Conservation (phyloP, 768 basidiomycete genomes). For the Pisolithus sp. region DNA sequence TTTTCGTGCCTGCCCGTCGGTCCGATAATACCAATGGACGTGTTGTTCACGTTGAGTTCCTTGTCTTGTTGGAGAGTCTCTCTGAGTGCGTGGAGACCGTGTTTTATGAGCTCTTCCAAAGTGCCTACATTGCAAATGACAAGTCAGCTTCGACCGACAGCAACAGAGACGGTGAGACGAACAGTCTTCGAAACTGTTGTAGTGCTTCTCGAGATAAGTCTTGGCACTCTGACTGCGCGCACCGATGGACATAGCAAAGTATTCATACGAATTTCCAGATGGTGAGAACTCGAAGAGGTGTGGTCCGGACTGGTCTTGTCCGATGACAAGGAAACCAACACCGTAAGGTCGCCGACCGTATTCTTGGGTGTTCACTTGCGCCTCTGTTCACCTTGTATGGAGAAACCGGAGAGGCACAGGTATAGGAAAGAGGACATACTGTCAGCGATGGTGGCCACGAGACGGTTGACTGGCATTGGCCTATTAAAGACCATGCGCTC, state of each 20-base stretch:
- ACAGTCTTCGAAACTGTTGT: constrained; percentile 83
- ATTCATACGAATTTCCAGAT: constrained; percentile 94
- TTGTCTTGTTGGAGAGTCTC: constrained; percentile 99
- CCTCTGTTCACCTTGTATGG: constrained; percentile 50
- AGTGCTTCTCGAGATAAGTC: constrained; percentile 96
- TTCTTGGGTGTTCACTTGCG: constrained; percentile 97
- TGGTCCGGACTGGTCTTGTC: constrained; percentile 92
- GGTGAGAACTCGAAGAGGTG: constrained; percentile 99
- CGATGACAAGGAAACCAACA: constrained; percentile 97
- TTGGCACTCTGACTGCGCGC: constrained; percentile 97
- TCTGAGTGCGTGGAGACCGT: constrained; percentile 90
- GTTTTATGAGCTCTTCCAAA: constrained; percentile 82
- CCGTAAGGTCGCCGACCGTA: constrained; percentile 97
- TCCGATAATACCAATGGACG: constrained; percentile 90
- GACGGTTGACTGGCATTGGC: constrained; percentile 87
- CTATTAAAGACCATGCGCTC: constrained; percentile 94
- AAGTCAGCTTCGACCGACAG: not conserved
- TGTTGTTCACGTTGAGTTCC: constrained; percentile 88
- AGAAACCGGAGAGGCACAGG: not conserved
- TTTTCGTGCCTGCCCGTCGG: constrained; percentile 56
- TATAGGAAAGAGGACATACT: constrained; percentile 48
- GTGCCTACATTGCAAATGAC: constrained; percentile 44
- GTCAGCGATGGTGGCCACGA: constrained; percentile 91
- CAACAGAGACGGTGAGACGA: constrained; percentile 25
- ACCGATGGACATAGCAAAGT: constrained; percentile 97